phyloP scores from a whole-genome alignment of 2,329 filamentous ascomycete genomes.

The Periconia sp. region DNA sequence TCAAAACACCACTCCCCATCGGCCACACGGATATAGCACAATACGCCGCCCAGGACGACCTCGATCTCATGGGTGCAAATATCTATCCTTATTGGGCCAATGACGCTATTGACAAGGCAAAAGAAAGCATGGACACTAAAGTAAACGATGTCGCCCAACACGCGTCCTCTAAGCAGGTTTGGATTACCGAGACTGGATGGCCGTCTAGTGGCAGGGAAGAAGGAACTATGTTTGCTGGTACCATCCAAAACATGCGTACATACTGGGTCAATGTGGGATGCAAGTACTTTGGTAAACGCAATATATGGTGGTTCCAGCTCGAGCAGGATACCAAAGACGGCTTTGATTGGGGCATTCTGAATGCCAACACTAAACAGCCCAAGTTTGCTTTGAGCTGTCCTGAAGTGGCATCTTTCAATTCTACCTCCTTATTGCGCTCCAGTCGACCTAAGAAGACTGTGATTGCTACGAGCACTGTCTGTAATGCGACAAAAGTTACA shows the following conservation, averaged over 20 bases:
- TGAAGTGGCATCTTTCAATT: not conserved
- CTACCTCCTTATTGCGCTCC: not conserved
- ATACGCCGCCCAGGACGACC: constrained; percentile 23
- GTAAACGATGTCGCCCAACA: constrained; percentile 21
- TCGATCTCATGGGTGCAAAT: constrained; percentile 38
- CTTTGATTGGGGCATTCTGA: constrained; percentile 31
- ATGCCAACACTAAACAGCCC: constrained; percentile 3
- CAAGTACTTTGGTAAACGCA: constrained; percentile 29
- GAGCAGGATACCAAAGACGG: constrained; percentile 22
- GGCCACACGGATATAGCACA: constrained; percentile 38
- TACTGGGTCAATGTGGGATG: constrained; percentile 37
- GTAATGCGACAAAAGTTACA: too few relatives aligned
- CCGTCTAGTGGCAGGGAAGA: constrained; percentile 19
- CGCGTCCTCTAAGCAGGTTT: constrained; percentile 26
- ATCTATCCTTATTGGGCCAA: constrained; percentile 37
- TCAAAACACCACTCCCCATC: constrained; percentile 37
- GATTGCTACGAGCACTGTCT: too few relatives aligned
- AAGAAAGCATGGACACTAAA: constrained; percentile 36
- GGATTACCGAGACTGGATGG: constrained; percentile 42
- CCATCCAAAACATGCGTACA: constrained; percentile 21
- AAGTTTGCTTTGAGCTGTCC: not conserved
- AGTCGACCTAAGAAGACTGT: too few relatives aligned
- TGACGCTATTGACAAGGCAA: constrained; percentile 37
- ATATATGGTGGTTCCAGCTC: constrained; percentile 38
- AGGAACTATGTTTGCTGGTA: not conserved